Conservation (phyloP, 768 basidiomycete species). For the Rubroboletus satanas region DNA sequence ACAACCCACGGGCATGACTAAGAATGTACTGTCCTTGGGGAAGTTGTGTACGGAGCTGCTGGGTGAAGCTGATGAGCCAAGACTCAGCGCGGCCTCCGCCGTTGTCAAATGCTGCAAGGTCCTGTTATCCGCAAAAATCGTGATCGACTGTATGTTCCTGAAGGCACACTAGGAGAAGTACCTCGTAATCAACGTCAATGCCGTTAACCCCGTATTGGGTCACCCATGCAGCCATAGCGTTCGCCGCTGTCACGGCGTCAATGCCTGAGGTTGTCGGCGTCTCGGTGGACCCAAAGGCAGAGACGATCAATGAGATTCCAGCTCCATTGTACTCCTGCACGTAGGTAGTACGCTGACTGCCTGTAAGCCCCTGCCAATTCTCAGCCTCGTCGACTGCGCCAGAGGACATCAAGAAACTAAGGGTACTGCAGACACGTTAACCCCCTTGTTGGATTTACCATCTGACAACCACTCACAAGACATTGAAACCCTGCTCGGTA, state of each 20-base stretch:
- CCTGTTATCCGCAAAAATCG: slow-evolving; percentile 11
- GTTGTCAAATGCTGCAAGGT: slow-evolving; percentile 30
- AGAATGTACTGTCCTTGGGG: slow-evolving; percentile 32
- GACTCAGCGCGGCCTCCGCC: slow-evolving; percentile 36
- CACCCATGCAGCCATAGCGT: slow-evolving; percentile 45
- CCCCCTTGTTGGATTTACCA: neutral
- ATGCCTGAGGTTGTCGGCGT: slow-evolving; percentile 40
- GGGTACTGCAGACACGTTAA: slow-evolving; percentile 23
- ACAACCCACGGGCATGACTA: slow-evolving; percentile 33
- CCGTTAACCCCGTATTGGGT: slow-evolving; percentile 47
- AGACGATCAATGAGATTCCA: slow-evolving; percentile 57
- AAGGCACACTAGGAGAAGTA: neutral
- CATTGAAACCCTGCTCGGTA: slow-evolving; percentile 31
- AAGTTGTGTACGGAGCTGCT: slow-evolving; percentile 28
- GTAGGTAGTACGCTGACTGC: slow-evolving; percentile 37
- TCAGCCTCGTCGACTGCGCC: slow-evolving; percentile 45
- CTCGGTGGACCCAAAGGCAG: slow-evolving; percentile 46
- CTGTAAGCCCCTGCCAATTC: slow-evolving; percentile 41
- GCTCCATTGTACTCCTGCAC: slow-evolving; percentile 48
- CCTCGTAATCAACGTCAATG: slow-evolving; percentile 54
- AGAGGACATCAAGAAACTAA: slow-evolving; percentile 40
- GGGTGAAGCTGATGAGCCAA: slow-evolving; percentile 34
- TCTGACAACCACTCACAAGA: slow-evolving; percentile 25
- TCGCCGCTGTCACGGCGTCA: slow-evolving; percentile 39
- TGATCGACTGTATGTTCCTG: neutral